A percentile compares a stretch with the other conserved stretches of the same genome.
These are phyloP conservation scores for Pleurotus ostreatus DNA, from an alignment of 768 basidiomycete genomes.

Conservation along the genomic window DNA sequence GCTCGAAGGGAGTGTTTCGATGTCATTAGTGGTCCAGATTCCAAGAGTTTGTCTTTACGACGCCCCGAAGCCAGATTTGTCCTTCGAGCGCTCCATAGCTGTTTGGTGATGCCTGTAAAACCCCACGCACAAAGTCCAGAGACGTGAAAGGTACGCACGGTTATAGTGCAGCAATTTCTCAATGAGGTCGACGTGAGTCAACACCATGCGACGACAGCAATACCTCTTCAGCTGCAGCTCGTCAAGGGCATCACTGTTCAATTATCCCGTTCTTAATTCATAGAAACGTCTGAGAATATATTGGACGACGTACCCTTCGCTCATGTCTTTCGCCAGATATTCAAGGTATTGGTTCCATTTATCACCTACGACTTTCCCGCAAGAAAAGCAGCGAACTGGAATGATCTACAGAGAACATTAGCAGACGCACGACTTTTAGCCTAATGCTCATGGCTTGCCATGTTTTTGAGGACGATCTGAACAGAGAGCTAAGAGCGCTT, in stretches of 20 bases:
- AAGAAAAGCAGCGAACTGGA: constrained; percentile 95
- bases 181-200: constrained; percentile 96
- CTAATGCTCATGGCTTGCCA: too few species aligned
- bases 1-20: too few species aligned
- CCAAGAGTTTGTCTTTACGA: neutral
- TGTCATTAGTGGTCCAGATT: too few species aligned
- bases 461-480: too few species aligned
- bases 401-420: constrained; percentile 62
- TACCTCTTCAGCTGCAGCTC: constrained; percentile 88
- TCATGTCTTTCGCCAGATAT: constrained; percentile 73
- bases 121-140: neutral
- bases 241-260: constrained; percentile 78
- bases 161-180: constrained; percentile 97
- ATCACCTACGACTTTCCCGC: constrained; percentile 96
- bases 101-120: neutral
- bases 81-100: constrained; percentile 51
- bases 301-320: constrained; percentile 71
- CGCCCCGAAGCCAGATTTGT: constrained; percentile 24
- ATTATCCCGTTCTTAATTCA: too few species aligned
- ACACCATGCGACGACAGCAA: constrained; percentile 95
- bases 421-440: too few species aligned
- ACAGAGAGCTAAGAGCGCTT: too few species aligned
- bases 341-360: constrained; percentile 90
- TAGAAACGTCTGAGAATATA: too few species aligned
- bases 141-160: constrained; percentile 48